Base-by-base conservation (phyloP, 768 basidiomycete species). In the Serendipita vermifera region DNA sequence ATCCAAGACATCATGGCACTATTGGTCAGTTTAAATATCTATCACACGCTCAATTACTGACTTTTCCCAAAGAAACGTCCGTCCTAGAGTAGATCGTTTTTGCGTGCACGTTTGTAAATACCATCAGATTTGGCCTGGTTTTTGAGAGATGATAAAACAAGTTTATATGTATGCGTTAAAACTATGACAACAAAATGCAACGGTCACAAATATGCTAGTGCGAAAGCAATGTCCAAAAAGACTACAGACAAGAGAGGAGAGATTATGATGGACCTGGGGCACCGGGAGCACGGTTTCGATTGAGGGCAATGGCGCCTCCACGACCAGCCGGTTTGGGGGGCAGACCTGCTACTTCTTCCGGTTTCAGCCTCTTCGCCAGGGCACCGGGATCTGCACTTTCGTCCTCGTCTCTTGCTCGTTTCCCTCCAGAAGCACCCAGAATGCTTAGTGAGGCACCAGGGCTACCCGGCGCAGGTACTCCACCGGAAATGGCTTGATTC, bases 1-100 rank as follows among this genome's bases (percentile, higher is more conserved):
- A 22, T 51, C 17, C 46, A 51, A 51, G 46, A 51, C 46, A 51
- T 51, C 46, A 51, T 51, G 46, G 46, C 46, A 15, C 17, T 51
- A 26, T 29, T 51, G 46, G 46, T 51, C n/a, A 51, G 46, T 26
- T n/a, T n/a, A n/a, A n/a, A n/a, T n/a, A n/a, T n/a, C n/a, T n/a
- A n/a, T n/a, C n/a, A n/a, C n/a, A n/a, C n/a, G n/a, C n/a, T n/a
- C n/a, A n/a, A n/a, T n/a, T n/a, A n/a, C n/a, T n/a, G n/a, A n/a
- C n/a, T n/a, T n/a, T n/a, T n/a, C n/a, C n/a, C n/a, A n/a, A n/a
- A n/a, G n/a, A n/a, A n/a, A n/a, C n/a, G n/a, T n/a, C n/a, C n/a
- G n/a, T n/a, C n/a, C n/a, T n/a, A n/a, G n/a, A n/a, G n/a, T n/a
- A n/a, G n/a, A n/a, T n/a, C n/a, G n/a, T n/a, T n/a, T n/a, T n/a